Evolutionary conservation across 371 early-diverging fungal genomes (phyloP).

Genomic region (Mortierella sp.): DNA sequence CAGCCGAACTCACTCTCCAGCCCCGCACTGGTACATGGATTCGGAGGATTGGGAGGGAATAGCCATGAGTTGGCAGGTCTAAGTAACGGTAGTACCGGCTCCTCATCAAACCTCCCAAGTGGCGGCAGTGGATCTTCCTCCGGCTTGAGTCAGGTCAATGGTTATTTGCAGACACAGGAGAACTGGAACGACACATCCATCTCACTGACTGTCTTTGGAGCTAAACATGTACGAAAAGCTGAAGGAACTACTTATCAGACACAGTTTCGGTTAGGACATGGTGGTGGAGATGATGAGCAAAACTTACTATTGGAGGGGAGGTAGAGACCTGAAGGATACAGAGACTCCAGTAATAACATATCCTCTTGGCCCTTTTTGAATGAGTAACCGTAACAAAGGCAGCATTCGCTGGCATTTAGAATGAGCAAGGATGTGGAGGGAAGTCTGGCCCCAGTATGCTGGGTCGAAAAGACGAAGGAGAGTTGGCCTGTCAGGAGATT

Average conservation of each 20-base stretch:
- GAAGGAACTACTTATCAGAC: conserved; percentile 46
- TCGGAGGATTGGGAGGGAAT: no score
- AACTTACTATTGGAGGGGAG: conserved; percentile 24
- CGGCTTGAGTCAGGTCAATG: neutral
- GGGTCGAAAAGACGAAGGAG: no score
- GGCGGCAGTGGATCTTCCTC: neutral
- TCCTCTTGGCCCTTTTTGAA: neutral
- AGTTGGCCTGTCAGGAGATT: no score
- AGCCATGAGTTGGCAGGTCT: no score
- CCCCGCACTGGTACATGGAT: no score
- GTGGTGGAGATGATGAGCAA: conserved; percentile 44
- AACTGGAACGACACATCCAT: conserved; percentile 46
- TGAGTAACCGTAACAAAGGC: neutral
- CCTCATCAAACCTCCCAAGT: neutral
- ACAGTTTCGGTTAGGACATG: conserved; percentile 48
- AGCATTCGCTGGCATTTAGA: neutral
- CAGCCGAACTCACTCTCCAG: conserved; percentile 9
- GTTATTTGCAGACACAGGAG: conserved; percentile 4
- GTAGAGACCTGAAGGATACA: neutral
- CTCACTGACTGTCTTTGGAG: conserved; percentile 51
- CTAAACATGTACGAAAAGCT: conserved; percentile 40
- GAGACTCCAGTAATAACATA: neutral
- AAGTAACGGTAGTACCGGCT: no score
- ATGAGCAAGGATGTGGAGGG: no score
- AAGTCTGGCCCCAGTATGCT: no score